A percentile compares a stretch with the other conserved stretches of the same genome.
phyloP scores from a whole-genome alignment of 1,284 basidiomycete species.

The Takashimella tepidaria region DNA sequence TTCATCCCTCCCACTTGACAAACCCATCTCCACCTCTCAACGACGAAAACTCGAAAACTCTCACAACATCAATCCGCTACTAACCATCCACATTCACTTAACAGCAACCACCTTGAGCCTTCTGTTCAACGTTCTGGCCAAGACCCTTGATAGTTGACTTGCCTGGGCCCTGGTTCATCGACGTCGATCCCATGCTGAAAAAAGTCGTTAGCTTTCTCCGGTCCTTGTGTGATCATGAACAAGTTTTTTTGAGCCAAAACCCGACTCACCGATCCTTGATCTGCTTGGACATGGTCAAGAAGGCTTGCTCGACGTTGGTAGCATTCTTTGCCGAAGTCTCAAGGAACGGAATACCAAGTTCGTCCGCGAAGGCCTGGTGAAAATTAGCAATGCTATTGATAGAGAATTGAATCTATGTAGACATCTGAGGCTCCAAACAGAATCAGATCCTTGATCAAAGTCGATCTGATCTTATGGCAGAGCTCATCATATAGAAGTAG shows the following conservation, averaged over 20 bases:
- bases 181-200: conserved; percentile 53
- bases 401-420: too few relatives aligned
- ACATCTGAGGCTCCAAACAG: too few relatives aligned
- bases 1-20: too few relatives aligned
- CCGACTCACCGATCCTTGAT: conserved; percentile 73
- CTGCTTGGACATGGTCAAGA: conserved; percentile 99
- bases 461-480: too few relatives aligned
- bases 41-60: too few relatives aligned
- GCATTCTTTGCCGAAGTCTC: conserved; percentile 99
- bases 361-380: conserved; percentile 93
- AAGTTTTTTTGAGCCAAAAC: not conserved
- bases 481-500: too few relatives aligned
- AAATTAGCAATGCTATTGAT: conserved; percentile 5
- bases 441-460: too few relatives aligned
- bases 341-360: conserved; percentile 91
- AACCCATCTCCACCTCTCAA: too few relatives aligned
- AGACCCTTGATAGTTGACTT: conserved; percentile 54
- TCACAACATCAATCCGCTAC: too few relatives aligned
- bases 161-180: conserved; percentile 49
- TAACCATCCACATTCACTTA: conserved; percentile 47
- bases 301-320: conserved; percentile 97
- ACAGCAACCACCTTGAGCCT: conserved; percentile 70
- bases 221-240: too few relatives aligned
- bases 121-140: conserved; percentile 70
- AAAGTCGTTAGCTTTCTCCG: conserved; percentile 6